These are phyloP conservation scores for Candida loeiensis DNA, from an alignment of 805 yeast species.

Conservation along the genomic window DNA sequence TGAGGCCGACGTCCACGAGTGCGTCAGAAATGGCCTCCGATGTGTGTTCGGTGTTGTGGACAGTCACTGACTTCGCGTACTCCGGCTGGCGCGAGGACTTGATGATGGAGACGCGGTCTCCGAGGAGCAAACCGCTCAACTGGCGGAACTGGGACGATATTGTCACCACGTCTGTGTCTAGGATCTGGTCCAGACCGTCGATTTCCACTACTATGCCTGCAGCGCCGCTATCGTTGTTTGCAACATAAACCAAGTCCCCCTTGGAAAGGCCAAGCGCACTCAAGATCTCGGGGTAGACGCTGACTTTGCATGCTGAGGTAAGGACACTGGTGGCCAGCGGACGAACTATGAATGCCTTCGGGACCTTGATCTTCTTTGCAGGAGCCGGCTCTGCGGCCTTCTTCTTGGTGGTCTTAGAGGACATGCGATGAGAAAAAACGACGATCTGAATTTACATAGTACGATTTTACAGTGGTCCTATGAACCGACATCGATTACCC, in stretches of 20 bases:
- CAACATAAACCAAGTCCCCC: constrained; percentile 46
- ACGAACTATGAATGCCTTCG: constrained; percentile 39
- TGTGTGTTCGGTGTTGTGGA: constrained; percentile 14
- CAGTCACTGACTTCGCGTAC: constrained; percentile 19
- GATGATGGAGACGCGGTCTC: constrained; percentile 46
- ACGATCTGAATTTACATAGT: background rate
- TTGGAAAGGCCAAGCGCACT: constrained; percentile 43
- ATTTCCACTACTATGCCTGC: constrained; percentile 46
- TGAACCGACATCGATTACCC: too few species aligned
- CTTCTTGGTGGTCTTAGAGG: constrained; percentile 24
- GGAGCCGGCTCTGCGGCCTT: constrained; percentile 19
- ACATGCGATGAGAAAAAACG: constrained; percentile 12
- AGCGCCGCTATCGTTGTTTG: constrained; percentile 40
- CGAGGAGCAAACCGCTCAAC: constrained; percentile 41
- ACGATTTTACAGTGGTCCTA: too few species aligned
- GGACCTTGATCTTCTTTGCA: constrained; percentile 36
- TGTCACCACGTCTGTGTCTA: constrained; percentile 27
- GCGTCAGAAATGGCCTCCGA: constrained; percentile 31
- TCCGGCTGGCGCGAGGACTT: constrained; percentile 50
- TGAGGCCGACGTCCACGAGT: constrained; percentile 53
- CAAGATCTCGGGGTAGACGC: constrained; percentile 41
- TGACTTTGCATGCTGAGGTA: background rate
- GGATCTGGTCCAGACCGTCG: constrained; percentile 28
- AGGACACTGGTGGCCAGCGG: constrained; percentile 18
- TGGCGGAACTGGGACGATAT: constrained; percentile 26